Evolutionary conservation across 2,329 filamentous ascomycete species (phyloP).

Genomic region (Sordariomycetes sp.): DNA sequence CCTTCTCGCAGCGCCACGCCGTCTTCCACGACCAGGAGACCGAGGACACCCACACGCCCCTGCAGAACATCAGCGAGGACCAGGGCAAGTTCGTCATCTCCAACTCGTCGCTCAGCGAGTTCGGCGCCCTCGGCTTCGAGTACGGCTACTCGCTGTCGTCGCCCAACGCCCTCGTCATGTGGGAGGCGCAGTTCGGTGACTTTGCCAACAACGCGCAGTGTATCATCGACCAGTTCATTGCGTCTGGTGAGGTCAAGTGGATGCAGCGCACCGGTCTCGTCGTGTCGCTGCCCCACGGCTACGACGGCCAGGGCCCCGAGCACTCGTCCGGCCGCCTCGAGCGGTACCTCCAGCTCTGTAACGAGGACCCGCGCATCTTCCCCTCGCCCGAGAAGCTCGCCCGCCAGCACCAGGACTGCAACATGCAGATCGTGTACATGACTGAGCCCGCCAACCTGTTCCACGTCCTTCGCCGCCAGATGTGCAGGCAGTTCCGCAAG

Average conservation of each 20-base stretch:
- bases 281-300: conserved; percentile 92
- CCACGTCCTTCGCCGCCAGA: conserved; percentile 91
- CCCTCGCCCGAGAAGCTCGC: conserved; percentile 79
- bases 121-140: conserved; percentile 79
- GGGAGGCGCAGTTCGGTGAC: conserved; percentile 99
- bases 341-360: conserved; percentile 91
- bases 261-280: conserved; percentile 94
- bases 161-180: conserved; percentile 94
- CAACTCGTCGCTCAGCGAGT: conserved; percentile 75
- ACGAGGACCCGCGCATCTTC: conserved; percentile 93
- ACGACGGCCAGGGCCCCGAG: conserved; percentile 95
- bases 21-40: conserved; percentile 96
- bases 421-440: conserved; percentile 97
- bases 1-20: conserved; percentile 94
- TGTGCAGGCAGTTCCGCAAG: conserved; percentile 99
- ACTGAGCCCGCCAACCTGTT: conserved; percentile 94
- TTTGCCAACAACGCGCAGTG: conserved; percentile 99
- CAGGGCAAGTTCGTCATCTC: conserved; percentile 94
- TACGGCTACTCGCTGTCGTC: conserved; percentile 97
- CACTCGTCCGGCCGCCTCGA: conserved; percentile 97
- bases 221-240: conserved; percentile 98
- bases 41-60: conserved; percentile 82
- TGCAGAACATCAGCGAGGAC: conserved; percentile 78
- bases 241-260: conserved; percentile 97
- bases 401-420: conserved; percentile 93